Base-by-base conservation (phyloP, 1,284 basidiomycete species). In the Phylloboletellus chloephorus region DNA sequence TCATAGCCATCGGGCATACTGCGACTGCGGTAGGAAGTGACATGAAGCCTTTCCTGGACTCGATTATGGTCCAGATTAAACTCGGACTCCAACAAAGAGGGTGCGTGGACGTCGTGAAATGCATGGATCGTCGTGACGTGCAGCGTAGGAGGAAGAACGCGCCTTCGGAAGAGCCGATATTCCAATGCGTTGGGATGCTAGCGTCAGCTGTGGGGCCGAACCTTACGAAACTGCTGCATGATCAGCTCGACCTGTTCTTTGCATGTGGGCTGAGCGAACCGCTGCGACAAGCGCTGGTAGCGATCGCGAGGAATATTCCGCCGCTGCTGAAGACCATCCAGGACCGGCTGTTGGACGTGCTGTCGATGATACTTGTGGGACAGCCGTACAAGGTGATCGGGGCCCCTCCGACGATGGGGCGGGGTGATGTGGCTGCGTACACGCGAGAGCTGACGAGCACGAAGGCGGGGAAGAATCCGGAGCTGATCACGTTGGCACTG, bases 131-230 rank as follows among this genome's bases (percentile, higher is more conserved):
- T 39, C 19, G 50, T 40, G 39, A 56, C 46, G 41, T 46, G 35
- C 11, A 28, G 34, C n/a, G 31, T 56, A 91, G 91, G 32, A 91
- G 87, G 63, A 98, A 95, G 73, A 92, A 91, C 56, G 88, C 90
- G 3, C 88, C 89, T 4, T 83, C 88, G 11, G 95, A 98, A 66
- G 91, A 91, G 48, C 89, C 95, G 0, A 94, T 98, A 51, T 98
- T 99, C 60, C 90, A 98, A 69, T 98, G 96, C 64, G 79, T 98
- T 36, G 92, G 92, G 24, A 94, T 98, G 89, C 73, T 98, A 37
- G 93, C 94, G 1, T 81, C 83, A 0, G 92, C 96, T 4, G 93
- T 99, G 26, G 96, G 96, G 0, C 93, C 94, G 1, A 95, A 94
- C 59, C 72, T 99, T 38, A 98, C 96, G 1, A 91, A 94, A 57